A percentile compares a stretch with the other conserved stretches of the same genome.
These are phyloP conservation scores for Casuarina cunninghamiana DNA, from an alignment of 306 rosid genomes.

Conservation along the genomic window DNA sequence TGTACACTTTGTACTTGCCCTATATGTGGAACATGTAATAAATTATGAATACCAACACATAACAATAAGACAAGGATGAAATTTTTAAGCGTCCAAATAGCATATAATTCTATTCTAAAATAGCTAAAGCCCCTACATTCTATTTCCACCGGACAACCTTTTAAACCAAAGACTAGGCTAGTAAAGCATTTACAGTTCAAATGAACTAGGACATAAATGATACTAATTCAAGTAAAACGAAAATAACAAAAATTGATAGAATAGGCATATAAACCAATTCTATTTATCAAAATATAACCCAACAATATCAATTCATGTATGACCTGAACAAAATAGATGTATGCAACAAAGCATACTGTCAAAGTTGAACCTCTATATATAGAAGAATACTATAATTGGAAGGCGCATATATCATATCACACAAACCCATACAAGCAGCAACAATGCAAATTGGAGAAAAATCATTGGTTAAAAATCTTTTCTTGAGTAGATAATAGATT, in stretches of 20 bases:
- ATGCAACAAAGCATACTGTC: background rate
- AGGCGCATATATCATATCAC: too few relatives aligned
- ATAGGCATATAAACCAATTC: too few relatives aligned
- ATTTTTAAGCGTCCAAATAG: background rate
- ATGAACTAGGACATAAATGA: background rate
- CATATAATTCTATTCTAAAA: background rate
- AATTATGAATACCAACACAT: background rate
- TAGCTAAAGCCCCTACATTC: background rate
- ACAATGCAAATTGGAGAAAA: background rate
- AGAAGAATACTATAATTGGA: background rate
- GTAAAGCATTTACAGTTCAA: background rate
- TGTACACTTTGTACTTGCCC: slow-evolving; percentile 95
- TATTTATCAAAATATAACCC: background rate
- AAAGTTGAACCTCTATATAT: background rate
- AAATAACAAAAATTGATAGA: too few relatives aligned
- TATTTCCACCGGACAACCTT: background rate
- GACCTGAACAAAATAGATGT: background rate
- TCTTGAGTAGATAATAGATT: background rate
- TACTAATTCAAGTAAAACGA: too few relatives aligned
- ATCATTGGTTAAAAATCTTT: background rate
- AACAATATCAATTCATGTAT: background rate
- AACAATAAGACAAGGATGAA: slow-evolving; percentile 10
- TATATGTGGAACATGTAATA: slow-evolving; percentile 36
- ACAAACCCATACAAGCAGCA: background rate
- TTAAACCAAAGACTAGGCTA: background rate